Conservation (phyloP, 1,284 basidiomycete genomes). For the Pseudozyma tsukubaensis region DNA sequence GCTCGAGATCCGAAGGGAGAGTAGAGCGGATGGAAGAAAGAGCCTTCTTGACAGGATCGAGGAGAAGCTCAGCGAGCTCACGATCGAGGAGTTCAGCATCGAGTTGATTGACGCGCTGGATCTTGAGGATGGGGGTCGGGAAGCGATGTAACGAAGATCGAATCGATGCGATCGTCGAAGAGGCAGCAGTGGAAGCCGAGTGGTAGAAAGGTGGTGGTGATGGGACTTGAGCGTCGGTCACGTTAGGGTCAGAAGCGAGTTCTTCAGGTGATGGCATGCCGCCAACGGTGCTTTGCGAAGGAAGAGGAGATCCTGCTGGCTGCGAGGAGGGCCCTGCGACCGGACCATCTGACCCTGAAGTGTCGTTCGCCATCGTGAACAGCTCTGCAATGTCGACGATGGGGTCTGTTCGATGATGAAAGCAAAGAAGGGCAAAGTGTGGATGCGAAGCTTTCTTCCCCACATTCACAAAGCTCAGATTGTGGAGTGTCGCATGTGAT, state of each 20-base stretch:
- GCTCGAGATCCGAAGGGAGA: constrained; percentile 78
- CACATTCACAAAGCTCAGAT: constrained; percentile 2
- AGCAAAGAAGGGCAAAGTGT: not conserved
- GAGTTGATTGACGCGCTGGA: constrained; percentile 82
- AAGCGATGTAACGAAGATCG: constrained; percentile 59
- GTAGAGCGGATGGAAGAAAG: constrained; percentile 74
- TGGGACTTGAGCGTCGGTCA: constrained; percentile 40
- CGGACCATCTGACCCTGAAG: constrained; percentile 9
- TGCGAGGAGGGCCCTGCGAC: constrained; percentile 30
- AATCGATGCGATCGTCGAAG: constrained; percentile 47
- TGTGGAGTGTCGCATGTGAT: constrained; percentile 31
- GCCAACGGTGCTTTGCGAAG: not conserved
- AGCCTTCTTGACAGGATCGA: constrained; percentile 83
- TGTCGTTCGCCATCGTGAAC: constrained; percentile 15
- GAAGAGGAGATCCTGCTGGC: not conserved
- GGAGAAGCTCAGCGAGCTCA: constrained; percentile 84
- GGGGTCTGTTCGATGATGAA: not conserved
- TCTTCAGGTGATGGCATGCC: constrained; percentile 31
- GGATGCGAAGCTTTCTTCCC: constrained; percentile 8
- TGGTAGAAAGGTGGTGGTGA: constrained; percentile 56
- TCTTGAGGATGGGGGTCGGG: constrained; percentile 61
- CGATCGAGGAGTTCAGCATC: constrained; percentile 92
- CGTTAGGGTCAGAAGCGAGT: constrained; percentile 27
- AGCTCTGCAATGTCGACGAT: not conserved
- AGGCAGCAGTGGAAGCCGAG: constrained; percentile 48